Conservation (phyloP, 805 yeast species). For the Candida krabiensis region DNA sequence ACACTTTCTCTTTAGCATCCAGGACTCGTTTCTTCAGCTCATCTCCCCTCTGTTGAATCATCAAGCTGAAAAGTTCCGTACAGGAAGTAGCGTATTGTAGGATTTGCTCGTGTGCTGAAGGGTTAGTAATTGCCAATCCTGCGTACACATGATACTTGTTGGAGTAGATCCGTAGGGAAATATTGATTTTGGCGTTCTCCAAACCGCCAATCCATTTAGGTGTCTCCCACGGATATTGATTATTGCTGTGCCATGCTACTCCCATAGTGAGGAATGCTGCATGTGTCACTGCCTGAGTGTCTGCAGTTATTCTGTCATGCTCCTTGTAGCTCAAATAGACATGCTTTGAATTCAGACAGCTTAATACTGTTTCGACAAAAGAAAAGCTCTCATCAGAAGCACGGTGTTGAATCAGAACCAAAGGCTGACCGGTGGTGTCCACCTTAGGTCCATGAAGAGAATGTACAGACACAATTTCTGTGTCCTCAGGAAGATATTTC, state of each 20-base stretch:
- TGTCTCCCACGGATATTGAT: slow-evolving; percentile 90
- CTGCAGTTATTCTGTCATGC: slow-evolving; percentile 95
- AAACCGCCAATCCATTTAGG: slow-evolving; percentile 89
- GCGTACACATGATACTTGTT: slow-evolving; percentile 99
- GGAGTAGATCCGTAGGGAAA: slow-evolving; percentile 84
- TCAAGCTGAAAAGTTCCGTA: slow-evolving; percentile 77
- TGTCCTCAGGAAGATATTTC: slow-evolving; percentile 68
- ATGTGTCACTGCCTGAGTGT: slow-evolving; percentile 97
- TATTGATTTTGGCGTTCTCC: slow-evolving; percentile 94
- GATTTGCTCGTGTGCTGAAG: slow-evolving; percentile 89
- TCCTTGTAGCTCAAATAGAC: slow-evolving; percentile 81
- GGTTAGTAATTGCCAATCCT: slow-evolving; percentile 93
- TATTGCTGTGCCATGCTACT: slow-evolving; percentile 82
- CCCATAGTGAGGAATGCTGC: slow-evolving; percentile 98
- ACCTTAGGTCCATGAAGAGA: slow-evolving; percentile 95
- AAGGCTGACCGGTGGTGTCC: slow-evolving; percentile 86
- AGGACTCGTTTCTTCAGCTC: slow-evolving; percentile 59
- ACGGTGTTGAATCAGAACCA: slow-evolving; percentile 80
- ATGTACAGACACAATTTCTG: slow-evolving; percentile 82
- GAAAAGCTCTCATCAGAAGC: slow-evolving; percentile 53
- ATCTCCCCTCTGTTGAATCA: slow-evolving; percentile 66
- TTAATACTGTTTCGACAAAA: slow-evolving; percentile 62
- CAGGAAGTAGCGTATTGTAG: slow-evolving; percentile 85
- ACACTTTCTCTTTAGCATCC: slow-evolving; percentile 73
- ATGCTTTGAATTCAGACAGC: slow-evolving; percentile 74